Base-by-base conservation (phyloP, 2,329 filamentous ascomycete species). In the Scedosporium minutisporum region DNA sequence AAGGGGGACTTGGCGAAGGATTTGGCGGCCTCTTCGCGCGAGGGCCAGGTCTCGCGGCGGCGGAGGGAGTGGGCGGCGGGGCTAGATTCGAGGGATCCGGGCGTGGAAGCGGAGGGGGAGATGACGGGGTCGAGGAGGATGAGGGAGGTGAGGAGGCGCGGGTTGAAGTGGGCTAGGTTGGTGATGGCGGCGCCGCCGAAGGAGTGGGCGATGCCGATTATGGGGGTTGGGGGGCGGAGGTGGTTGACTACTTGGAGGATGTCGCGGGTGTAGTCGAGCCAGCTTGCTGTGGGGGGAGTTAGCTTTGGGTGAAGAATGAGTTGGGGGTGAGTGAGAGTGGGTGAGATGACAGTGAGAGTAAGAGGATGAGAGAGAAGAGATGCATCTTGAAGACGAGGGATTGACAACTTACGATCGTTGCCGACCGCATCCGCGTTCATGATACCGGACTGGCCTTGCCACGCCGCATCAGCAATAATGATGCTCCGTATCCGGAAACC, bases 381-480 rank as follows among this genome's bases (percentile, higher is more conserved):
- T 18, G 6, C 14, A 18, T 46, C 14, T 5, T 46, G 57, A 38
- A 44, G 55, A n/a, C 6, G 27, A 41, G 25, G 38, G 16, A 21
- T 29, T 4, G 29, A 4, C 10, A 44, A 75, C 87, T 67, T 78
- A 91, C 89, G 91, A 73, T 97, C 93, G 72, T 96, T 90, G 63
- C 93, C 93, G 1, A 96, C 77, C 10, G 81, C 78, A 48, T 80
- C 72, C 74, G 93, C 88, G 72, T 97, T 97, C 51, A 96, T 71
- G 10, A 90, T 77, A 46, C 88, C 86, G 71, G 90, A 96, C 69
- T 85, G 80, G 42, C 93, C 93, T 77, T 97, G 90, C 71, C 91
- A 87, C 33, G 90, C 87, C n/a, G 89, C 85, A 75, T 97, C 93
- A 65, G 91, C 87, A 68, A 96, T 95, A 89, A 90, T 96, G 68